Base-by-base conservation (phyloP, 768 basidiomycete genomes). In the Termitomyces sp. region DNA sequence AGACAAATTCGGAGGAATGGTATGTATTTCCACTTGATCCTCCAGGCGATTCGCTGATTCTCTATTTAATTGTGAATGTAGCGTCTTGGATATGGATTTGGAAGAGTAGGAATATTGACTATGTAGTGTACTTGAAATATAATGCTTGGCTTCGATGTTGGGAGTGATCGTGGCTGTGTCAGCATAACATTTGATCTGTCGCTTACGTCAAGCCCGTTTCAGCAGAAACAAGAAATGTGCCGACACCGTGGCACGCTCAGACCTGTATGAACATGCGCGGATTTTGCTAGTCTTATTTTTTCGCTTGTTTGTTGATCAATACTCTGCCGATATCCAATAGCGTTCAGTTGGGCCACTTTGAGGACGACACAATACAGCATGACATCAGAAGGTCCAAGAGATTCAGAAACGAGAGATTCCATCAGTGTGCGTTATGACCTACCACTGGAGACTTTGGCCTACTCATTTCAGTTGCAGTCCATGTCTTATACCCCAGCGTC, bases 1-100 rank as follows among this genome's bases (percentile, higher is more conserved):
- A 87, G 58, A 73, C 83, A 42, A 87, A 91, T 66, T 95, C 94
- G 0, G 91, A 94, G 69, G 88, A 90, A 74, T 92, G 88, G 89
- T 89, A 65, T 65, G 3, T 47, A 42, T 37, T 8, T 16, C 9
- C 16, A 24, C 0, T 36, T 2, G 28, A 31, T 34, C 18, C 37
- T 41, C 37, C 46, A 28, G 34, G 22, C 33, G 8, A 45, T 31
- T 54, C 48, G 50, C 63, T 44, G 58, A 46, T 48, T 41, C 6
- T 8, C 6, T 54, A 22, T 34, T 12, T 16, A 33, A 24, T 47
- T 4, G 13, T 31, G 31, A 28, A 33, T 45, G 28, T 57, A 75
- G 79, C 58, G 60, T 75, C n/a, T 65, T 80, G 49, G 72, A 77
- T 13, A 67, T 76, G 66, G 74, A 75, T 33, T 28, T 22, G n/a